Percentiles rank a stretch among this genome's conserved stretches.
Conservation (phyloP, 768 basidiomycete genomes). For the Hypsizygus marmoreus region DNA sequence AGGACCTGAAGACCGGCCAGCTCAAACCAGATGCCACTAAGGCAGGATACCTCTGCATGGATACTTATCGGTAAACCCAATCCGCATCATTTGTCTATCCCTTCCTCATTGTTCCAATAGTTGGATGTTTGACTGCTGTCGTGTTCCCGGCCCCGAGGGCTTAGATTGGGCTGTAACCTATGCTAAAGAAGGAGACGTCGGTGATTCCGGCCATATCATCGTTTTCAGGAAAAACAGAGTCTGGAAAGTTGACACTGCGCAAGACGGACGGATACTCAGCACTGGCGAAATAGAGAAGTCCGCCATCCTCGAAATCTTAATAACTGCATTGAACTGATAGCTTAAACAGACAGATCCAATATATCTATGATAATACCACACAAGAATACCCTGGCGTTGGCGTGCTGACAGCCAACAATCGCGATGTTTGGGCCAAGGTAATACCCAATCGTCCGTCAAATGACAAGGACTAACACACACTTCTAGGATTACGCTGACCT, state of each 20-base stretch:
- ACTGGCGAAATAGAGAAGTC: conserved; percentile 68
- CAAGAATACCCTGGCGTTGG: conserved; percentile 75
- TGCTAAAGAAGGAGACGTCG: conserved; percentile 54
- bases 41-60: conserved; percentile 81
- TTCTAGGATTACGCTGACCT: conserved; percentile 66
- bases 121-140: conserved; percentile 93
- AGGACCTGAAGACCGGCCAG: conserved; percentile 65
- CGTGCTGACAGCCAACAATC: conserved; percentile 73
- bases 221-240: conserved; percentile 83
- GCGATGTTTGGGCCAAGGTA: conserved; percentile 90
- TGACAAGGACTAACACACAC: no score
- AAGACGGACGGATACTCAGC: conserved; percentile 59
- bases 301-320: conserved; percentile 9
- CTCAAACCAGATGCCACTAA: conserved; percentile 65
- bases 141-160: conserved; percentile 72
- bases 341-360: conserved; percentile 63
- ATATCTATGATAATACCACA: conserved; percentile 67
- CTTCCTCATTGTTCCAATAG: conserved; percentile 33
- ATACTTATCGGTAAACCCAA: conserved; percentile 69
- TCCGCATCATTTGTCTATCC: background rate
- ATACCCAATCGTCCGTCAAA: no score
- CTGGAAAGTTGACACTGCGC: conserved; percentile 74
- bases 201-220: conserved; percentile 76
- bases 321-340: background rate
- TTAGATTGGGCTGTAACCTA: conserved; percentile 78